phyloP scores from a whole-genome alignment of 202 grass and related monocot genomes.

The Setaria italica region DNA sequence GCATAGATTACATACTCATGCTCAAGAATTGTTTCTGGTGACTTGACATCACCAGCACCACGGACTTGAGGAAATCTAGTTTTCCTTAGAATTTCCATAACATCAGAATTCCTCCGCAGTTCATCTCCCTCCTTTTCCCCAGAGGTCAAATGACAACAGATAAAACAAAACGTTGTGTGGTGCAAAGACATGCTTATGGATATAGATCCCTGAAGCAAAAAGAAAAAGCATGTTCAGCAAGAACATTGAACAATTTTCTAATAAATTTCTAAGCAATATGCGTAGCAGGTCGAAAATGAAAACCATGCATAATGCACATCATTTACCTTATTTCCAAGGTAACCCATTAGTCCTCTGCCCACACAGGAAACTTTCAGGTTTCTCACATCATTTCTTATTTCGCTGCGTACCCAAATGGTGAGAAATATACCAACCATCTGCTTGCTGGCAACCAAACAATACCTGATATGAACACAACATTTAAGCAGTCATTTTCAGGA shows the following conservation, averaged over 20 bases:
- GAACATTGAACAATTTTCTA: background rate
- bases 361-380: slow-evolving; percentile 98
- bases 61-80: slow-evolving; percentile 83
- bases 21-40: slow-evolving; percentile 91
- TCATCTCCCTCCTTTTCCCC: slow-evolving; percentile 99
- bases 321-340: slow-evolving; percentile 98
- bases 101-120: slow-evolving; percentile 87
- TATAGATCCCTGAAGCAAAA: slow-evolving; percentile 84
- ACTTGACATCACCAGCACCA: slow-evolving; percentile 59
- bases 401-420: slow-evolving; percentile 84
- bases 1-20: slow-evolving; percentile 70
- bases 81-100: slow-evolving; percentile 90
- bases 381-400: slow-evolving; percentile 89
- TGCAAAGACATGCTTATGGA: slow-evolving; percentile 98
- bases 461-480: slow-evolving; percentile 59
- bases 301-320: background rate
- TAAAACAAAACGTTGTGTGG: slow-evolving; percentile 90
- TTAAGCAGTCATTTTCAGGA: slow-evolving; percentile 35
- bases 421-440: slow-evolving; percentile 99
- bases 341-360: slow-evolving; percentile 97
- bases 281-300: background rate
- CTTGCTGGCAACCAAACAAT: slow-evolving; percentile 96
- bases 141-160: slow-evolving; percentile 93
- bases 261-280: background rate
- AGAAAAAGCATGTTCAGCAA: background rate